Percentiles rank a stretch among this genome's conserved stretches.
Conservation (phyloP, 2,329 filamentous ascomycete species). For the Fusarium marasasianum region DNA sequence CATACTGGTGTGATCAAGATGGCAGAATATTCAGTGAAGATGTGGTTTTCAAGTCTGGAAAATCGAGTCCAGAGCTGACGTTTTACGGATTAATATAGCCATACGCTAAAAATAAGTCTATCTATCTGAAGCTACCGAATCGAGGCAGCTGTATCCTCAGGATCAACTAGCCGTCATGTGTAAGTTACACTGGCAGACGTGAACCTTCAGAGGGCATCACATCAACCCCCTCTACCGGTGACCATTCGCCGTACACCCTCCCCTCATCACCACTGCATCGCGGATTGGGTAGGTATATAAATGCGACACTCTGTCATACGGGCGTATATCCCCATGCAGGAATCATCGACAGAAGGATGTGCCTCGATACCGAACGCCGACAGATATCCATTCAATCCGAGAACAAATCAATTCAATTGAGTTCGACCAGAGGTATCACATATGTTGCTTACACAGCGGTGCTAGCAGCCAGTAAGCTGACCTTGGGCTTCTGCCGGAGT, state of each 20-base stretch:
- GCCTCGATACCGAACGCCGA: constrained; percentile 22
- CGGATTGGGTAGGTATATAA: constrained; percentile 14
- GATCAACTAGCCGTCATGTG: not conserved
- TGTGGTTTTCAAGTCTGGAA: not conserved
- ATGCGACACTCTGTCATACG: not conserved
- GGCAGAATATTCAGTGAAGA: not conserved
- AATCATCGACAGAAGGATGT: constrained; percentile 6
- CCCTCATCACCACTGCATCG: not conserved
- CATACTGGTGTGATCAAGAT: constrained; percentile 16
- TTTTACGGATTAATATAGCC: constrained; percentile 17
- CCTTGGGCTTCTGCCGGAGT: not conserved
- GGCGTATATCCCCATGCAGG: constrained; percentile 6
- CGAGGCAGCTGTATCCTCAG: not conserved
- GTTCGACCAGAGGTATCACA: not conserved
- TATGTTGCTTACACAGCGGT: not conserved
- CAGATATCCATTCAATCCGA: constrained; percentile 18
- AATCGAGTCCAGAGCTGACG: not conserved
- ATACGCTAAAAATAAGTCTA: not conserved
- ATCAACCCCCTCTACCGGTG: not conserved
- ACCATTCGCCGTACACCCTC: constrained; percentile 30
- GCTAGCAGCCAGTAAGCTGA: constrained; percentile 9
- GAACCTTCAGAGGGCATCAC: not conserved
- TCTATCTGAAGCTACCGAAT: not conserved
- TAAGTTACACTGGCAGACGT: not conserved
- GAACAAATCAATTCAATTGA: not conserved